Base-by-base conservation (phyloP, 192 early-diverging fungal genomes). In the Funneliformis geosporum region DNA sequence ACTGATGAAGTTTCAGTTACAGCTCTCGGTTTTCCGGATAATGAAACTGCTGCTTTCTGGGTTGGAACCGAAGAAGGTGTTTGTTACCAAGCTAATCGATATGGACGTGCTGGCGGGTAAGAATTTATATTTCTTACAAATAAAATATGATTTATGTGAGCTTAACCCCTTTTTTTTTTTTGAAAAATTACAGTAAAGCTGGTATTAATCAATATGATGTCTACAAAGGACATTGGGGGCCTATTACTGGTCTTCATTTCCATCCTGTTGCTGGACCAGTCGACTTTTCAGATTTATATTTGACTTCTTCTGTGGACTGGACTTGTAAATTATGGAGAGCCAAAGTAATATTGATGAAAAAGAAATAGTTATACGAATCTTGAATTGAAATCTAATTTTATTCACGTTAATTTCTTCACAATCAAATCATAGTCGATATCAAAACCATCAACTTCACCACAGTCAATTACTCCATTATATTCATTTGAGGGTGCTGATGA, bases 1-100 rank as follows among this genome's bases (percentile, higher is more conserved):
- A 97, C 95, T 16, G 95, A 98, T 79, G 98, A 98, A 81, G 93
- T 99, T 28, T 93, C 97, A 2, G 92, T 97, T 9, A 99, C 98
- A 0, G 89, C 91, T 67, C 84, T 98, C 65, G 95, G 91, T 64
- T 97, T 99, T 88, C 96, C 95, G 44, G 91, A 93, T 81, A 93
- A 93, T 80, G 98, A 99, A 84, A 96, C 95, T 9, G 88, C 95
- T 7, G 90, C 93, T 1, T 99, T 98, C 82, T 95, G 94, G 90
- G 94, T 96, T 14, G 98, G 98, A 38, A 98, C 97, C 0, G 98
- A 98, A 81, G 97, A 98, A 81, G 97, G 98, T 66, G 89, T 84
- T 74, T 90, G 96, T 0, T 97, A 98, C 83, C 96, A 97, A 82
- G 98, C 92, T 12, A 99, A 97, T 85, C 90, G 97, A 74, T 97